phyloP scores from a whole-genome alignment of 176 grass and related monocot genomes.

The Oryza glaberrima region DNA sequence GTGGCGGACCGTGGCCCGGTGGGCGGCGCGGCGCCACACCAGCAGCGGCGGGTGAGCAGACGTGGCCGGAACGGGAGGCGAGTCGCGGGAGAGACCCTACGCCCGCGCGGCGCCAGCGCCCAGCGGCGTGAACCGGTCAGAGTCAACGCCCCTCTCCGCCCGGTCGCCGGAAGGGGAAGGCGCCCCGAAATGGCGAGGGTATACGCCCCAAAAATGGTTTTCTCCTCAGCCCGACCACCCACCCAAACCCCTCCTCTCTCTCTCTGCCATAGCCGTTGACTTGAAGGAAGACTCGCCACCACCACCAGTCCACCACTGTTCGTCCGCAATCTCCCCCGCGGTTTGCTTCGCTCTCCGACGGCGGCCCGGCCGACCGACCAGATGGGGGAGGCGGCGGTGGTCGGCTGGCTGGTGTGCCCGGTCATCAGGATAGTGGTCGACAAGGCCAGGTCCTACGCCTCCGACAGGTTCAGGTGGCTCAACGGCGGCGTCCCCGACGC shows the following conservation, averaged over 20 bases:
- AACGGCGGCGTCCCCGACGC: constrained; percentile 23
- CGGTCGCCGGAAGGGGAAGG: not conserved
- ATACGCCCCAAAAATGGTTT: not conserved
- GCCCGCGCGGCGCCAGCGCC: no score
- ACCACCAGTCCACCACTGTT: no score
- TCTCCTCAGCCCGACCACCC: not conserved
- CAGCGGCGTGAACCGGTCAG: not conserved
- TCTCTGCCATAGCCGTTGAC: not conserved
- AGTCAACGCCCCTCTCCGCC: not conserved
- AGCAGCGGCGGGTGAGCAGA: no score
- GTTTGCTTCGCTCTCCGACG: not conserved
- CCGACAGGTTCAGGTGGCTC: constrained; percentile 29
- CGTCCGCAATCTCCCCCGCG: not conserved
- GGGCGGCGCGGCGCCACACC: no score
- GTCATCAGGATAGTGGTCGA: constrained; percentile 45
- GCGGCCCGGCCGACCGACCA: not conserved
- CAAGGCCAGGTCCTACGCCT: constrained; percentile 34
- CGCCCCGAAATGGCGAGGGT: not conserved
- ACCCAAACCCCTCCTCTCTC: not conserved
- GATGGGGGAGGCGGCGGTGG: constrained; percentile 46
- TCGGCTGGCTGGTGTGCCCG: constrained; percentile 48
- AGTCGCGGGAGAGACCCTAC: no score
- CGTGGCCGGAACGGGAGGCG: no score
- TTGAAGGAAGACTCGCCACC: not conserved
- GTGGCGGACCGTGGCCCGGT: no score